Evolutionary conservation across 306 rosid species (phyloP), one percentile per base, ranked within the genome.

Genomic region (Cicer chorassanicum): DNA sequence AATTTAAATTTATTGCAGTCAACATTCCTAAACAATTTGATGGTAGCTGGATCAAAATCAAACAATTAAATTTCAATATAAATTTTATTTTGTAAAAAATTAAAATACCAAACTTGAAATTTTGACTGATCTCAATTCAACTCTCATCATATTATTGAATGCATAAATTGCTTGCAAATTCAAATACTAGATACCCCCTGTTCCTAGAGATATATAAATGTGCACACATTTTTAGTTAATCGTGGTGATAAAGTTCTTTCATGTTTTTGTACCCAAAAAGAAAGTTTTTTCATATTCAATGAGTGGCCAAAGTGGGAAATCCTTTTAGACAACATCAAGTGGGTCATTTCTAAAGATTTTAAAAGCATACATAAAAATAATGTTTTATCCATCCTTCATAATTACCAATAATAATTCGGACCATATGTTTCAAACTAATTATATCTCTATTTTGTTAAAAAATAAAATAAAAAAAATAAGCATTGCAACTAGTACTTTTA

Each of bases 371-470:
- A 39, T 44, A 18, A 49, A 59, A 68, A 63, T 72, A 77, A 73
- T 36, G 18, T 16, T 78, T 18, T 70, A 43, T 39, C 80, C 86
- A 67, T 76, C 46, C 73, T 29, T 73, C 61, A 44, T 29, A 29
- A 29, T 72, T 85, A 70, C 51, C 55, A 82, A 86, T 78, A 82
- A 85, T 82, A 80, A 84, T 80, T 80, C 87, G 80, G 6, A 59
- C 86, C 89, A 84, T 70, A 44, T 75, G 72, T 69, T 56, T 49
- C 81, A 76, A 76, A 70, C 80, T 87, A 84, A 86, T 75, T 78
- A 73, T 73, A 87, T 82, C 88, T 74, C 81, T 81, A 60, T 15
- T 59, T 77, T 64, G 82, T 82, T 64, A 24, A 65, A 78, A 70
- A 24, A 24, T 0, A 2, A 21, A 21, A 21, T 21, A 21, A 21